Conservation (phyloP, 2,329 filamentous ascomycete species). For the Elsinoe ampelina region DNA sequence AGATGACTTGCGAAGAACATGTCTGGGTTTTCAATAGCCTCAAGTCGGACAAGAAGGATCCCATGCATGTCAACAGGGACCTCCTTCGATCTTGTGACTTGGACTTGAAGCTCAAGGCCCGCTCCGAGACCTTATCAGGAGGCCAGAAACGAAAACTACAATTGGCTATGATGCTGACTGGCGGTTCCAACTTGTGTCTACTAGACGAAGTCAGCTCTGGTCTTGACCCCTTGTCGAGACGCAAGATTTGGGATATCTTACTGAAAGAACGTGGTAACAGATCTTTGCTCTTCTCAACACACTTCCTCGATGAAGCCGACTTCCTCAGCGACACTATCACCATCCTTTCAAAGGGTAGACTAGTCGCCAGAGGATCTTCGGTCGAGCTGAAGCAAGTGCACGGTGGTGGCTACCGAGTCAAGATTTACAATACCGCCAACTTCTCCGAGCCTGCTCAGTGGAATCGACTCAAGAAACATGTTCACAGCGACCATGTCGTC, state of each 20-base stretch:
- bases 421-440: slow-evolving; percentile 52
- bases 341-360: slow-evolving; percentile 72
- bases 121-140: slow-evolving; percentile 70
- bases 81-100: slow-evolving; percentile 67
- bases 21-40: slow-evolving; percentile 74
- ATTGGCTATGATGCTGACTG: slow-evolving; percentile 89
- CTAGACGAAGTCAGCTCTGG: slow-evolving; percentile 87
- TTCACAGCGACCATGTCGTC: slow-evolving; percentile 60
- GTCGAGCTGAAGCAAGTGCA: slow-evolving; percentile 75
- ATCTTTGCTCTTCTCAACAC: slow-evolving; percentile 81
- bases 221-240: slow-evolving; percentile 72
- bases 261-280: slow-evolving; percentile 71
- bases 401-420: slow-evolving; percentile 77
- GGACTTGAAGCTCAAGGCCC: slow-evolving; percentile 60
- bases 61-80: slow-evolving; percentile 49
- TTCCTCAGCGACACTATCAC: slow-evolving; percentile 81
- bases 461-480: slow-evolving; percentile 28
- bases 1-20: slow-evolving; percentile 77
- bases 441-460: slow-evolving; percentile 30
- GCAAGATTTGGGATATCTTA: slow-evolving; percentile 92
- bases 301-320: slow-evolving; percentile 90
- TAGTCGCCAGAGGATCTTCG: slow-evolving; percentile 75
- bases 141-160: slow-evolving; percentile 90
- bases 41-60: slow-evolving; percentile 58
- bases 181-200: slow-evolving; percentile 78